Conservation (phyloP, 148 eudicot species). For the Rheum nobile region DNA sequence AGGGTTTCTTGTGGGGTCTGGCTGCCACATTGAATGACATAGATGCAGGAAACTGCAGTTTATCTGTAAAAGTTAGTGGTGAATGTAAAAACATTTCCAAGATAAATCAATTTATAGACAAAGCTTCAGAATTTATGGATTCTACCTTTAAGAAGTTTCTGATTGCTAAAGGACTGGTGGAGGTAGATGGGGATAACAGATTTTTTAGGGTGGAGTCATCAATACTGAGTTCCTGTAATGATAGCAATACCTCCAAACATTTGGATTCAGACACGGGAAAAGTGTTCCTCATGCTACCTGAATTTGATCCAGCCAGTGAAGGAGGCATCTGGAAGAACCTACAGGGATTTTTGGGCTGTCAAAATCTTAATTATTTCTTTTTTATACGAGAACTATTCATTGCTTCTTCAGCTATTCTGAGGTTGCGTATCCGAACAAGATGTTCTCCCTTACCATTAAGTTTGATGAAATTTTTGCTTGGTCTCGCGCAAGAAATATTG, state of each 20-base stretch:
- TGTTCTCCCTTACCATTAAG: conserved; percentile 29
- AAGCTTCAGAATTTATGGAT: conserved; percentile 28
- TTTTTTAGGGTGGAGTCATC: conserved; percentile 14
- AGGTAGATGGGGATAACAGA: not conserved
- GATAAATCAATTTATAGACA: conserved; percentile 30
- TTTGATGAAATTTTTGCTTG: conserved; percentile 34
- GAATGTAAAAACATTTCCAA: conserved; percentile 25
- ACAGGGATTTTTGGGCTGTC: conserved; percentile 38
- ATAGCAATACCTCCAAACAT: conserved; percentile 11
- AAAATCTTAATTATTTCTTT: conserved; percentile 60
- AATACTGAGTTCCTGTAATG: conserved; percentile 10
- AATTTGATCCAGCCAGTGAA: conserved; percentile 26
- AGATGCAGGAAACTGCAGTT: conserved; percentile 17
- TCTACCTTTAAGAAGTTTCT: conserved; percentile 24
- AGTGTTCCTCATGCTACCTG: conserved; percentile 13
- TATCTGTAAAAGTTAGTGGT: conserved; percentile 26
- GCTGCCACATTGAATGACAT: conserved; percentile 35
- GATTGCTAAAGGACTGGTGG: conserved; percentile 24
- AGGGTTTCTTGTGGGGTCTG: conserved; percentile 67
- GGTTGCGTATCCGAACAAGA: conserved; percentile 43
- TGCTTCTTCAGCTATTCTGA: conserved; percentile 63
- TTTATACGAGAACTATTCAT: conserved; percentile 56
- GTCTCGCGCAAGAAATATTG: conserved; percentile 47
- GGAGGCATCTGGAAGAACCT: conserved; percentile 25
- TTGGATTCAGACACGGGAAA: conserved; percentile 13